Base-by-base conservation (phyloP, 441 rosid genomes). In the Viola pubescens region DNA sequence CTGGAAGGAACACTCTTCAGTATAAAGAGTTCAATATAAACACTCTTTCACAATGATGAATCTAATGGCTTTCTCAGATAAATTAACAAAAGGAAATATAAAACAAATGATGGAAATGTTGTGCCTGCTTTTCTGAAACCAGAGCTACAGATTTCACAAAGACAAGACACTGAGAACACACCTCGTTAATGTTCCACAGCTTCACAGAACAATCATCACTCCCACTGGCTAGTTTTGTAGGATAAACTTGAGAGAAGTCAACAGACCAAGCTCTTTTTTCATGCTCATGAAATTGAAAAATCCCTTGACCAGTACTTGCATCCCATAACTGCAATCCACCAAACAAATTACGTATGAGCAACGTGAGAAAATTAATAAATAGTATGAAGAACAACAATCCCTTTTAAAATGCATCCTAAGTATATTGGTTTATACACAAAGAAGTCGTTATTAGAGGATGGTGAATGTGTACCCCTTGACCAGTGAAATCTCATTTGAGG, bases 181-280 rank as follows among this genome's bases (percentile, higher is more conserved):
- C 98, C 97, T 94, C 97, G 40, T 82, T 88, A 62, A 91, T 82
- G 86, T 69, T 86, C 99, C 99, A 94, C 62, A 94, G 78, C 79
- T 94, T 94, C 74, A 90, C 94, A 45, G 94, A 73, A 78, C 87
- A 88, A 79, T 94, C 99, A 73, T 95, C 99, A 61, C 99, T 87
- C 79, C 97, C 99, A 64, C 97, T 91, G 59, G 94, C 98, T 47
- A 94, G 72, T 70, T 84, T 89, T 65, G 96, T 94, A 4, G 99
- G 98, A 71, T 58, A 73, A 41, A 79, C 80, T 63, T 61, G 86
- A 70, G 96, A 91, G 69, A 94, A 94, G 82, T 94, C 98, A 76
- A 94, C 89, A 69, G 98, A 87, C 99, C 99, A 94, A 41, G 98
- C 89, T 76, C 99, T 85, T 79, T 84, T 91, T 73, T 83, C 82